Evolutionary conservation across 2,329 filamentous ascomycete genomes (phyloP).

Genomic region (Kalmusia sp.): DNA sequence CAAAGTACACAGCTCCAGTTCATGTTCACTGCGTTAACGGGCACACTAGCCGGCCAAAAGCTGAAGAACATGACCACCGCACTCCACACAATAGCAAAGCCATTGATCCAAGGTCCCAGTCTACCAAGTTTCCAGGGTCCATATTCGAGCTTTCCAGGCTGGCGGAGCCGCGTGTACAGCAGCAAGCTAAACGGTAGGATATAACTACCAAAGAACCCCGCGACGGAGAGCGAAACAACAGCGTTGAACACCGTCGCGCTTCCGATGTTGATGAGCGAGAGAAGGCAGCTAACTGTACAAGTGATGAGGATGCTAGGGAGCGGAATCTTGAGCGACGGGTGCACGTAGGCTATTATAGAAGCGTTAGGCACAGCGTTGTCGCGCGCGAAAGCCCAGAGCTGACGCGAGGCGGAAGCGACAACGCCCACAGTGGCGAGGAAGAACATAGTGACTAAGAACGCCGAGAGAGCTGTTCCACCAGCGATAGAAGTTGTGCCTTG

Average conservation of each 20-base stretch:
- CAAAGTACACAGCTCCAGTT: constrained; percentile 20
- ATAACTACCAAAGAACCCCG: constrained; percentile 16
- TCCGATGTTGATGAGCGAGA: constrained; percentile 56
- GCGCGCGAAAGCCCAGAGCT: constrained; percentile 44
- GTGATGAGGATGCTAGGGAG: background rate
- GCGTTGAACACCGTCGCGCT: constrained; percentile 9
- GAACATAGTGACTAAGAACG: constrained; percentile 24
- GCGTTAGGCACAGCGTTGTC: constrained; percentile 45
- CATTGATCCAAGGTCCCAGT: constrained; percentile 3
- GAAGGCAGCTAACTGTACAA: constrained; percentile 44
- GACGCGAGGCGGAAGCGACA: constrained; percentile 38
- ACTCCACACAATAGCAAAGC: background rate
- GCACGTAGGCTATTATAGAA: background rate
- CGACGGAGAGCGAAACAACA: constrained; percentile 9
- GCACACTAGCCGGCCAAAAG: constrained; percentile 1
- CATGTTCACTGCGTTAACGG: background rate
- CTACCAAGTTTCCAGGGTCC: background rate
- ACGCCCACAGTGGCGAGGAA: constrained; percentile 36
- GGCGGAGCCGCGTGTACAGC: constrained; percentile 8
- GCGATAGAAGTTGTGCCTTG: constrained; percentile 12
- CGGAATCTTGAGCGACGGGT: background rate
- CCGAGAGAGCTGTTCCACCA: constrained; percentile 52
- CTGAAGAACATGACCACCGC: constrained; percentile 3
- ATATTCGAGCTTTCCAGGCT: background rate
- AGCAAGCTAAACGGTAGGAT: constrained; percentile 10